A percentile compares a stretch with the other conserved stretches of the same genome.
phyloP scores from a whole-genome alignment of 495 filamentous ascomycete species.

The Aspergillus incahuasiensis region DNA sequence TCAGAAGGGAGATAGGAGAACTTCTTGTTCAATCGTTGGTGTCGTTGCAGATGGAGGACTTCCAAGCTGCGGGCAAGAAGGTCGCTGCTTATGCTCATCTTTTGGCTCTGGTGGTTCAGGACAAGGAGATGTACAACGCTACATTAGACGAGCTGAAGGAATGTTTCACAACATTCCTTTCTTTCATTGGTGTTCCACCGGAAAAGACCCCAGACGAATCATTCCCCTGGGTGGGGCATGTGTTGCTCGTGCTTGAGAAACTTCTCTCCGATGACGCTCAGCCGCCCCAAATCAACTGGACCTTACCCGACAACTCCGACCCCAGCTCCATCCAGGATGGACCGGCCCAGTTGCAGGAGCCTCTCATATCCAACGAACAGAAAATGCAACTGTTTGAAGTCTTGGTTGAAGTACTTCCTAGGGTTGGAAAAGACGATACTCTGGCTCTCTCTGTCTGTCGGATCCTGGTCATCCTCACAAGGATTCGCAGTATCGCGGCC shows the following conservation, averaged over 20 bases:
- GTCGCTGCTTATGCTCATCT: slow-evolving; percentile 93
- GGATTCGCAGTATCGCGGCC: slow-evolving; percentile 67
- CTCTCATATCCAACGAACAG: slow-evolving; percentile 60
- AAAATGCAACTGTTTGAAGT: slow-evolving; percentile 66
- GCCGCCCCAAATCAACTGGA: slow-evolving; percentile 71
- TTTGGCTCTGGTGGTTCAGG: slow-evolving; percentile 79
- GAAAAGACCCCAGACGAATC: slow-evolving; percentile 65
- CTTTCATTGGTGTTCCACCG: slow-evolving; percentile 68
- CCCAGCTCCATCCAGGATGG: slow-evolving; percentile 38
- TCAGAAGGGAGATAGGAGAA: slow-evolving; percentile 70
- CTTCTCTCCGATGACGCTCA: slow-evolving; percentile 82
- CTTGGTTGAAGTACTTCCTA: slow-evolving; percentile 75
- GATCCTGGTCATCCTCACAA: slow-evolving; percentile 85
- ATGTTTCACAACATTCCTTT: slow-evolving; percentile 68
- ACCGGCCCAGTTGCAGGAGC: slow-evolving; percentile 54
- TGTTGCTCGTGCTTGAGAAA: slow-evolving; percentile 85
- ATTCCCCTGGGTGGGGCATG: slow-evolving; percentile 86
- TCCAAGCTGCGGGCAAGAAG: slow-evolving; percentile 67
- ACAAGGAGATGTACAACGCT: slow-evolving; percentile 72
- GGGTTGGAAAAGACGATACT: slow-evolving; percentile 78
- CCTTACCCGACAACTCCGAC: slow-evolving; percentile 55
- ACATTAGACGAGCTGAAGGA: slow-evolving; percentile 71
- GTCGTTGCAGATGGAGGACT: slow-evolving; percentile 71
- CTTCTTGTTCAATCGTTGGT: slow-evolving; percentile 83
- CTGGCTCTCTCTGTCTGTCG: slow-evolving; percentile 79